Evolutionary conservation across 176 grass and related monocot species (phyloP).

Genomic region (Ananas comosus): DNA sequence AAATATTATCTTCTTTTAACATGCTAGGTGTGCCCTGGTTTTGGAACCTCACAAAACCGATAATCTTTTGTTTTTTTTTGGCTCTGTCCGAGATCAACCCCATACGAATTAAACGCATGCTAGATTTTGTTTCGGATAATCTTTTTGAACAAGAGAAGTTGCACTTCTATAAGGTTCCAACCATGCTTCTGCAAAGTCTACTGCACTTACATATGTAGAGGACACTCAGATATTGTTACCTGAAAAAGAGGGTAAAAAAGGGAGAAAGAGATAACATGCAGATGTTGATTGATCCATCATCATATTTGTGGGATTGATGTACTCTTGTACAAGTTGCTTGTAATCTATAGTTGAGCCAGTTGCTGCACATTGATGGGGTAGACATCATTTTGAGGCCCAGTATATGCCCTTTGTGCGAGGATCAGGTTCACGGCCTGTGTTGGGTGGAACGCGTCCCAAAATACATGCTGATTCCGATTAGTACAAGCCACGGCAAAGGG

Average conservation of each 20-base stretch:
- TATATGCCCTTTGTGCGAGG: slow-evolving; percentile 31
- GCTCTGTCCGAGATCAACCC: too few species aligned
- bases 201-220: background rate
- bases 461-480: slow-evolving; percentile 23
- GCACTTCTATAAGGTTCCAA: background rate
- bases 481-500: slow-evolving; percentile 21
- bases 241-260: background rate
- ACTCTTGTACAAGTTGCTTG: background rate
- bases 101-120: too few species aligned
- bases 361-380: slow-evolving; percentile 53
- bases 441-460: slow-evolving; percentile 48
- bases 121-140: background rate
- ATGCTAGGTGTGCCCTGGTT: too few species aligned
- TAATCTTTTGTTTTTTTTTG: too few species aligned
- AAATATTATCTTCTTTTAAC: too few species aligned
- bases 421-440: slow-evolving; percentile 39
- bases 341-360: slow-evolving; percentile 23
- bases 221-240: background rate
- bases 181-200: background rate
- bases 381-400: slow-evolving; percentile 18
- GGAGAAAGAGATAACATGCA: background rate
- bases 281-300: background rate
- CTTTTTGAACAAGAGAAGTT: slow-evolving; percentile 2
- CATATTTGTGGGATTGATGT: background rate
- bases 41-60: too few species aligned